phyloP scores from a whole-genome alignment of 2,329 filamentous ascomycete species.

The Pseudogymnoascus sp. region DNA sequence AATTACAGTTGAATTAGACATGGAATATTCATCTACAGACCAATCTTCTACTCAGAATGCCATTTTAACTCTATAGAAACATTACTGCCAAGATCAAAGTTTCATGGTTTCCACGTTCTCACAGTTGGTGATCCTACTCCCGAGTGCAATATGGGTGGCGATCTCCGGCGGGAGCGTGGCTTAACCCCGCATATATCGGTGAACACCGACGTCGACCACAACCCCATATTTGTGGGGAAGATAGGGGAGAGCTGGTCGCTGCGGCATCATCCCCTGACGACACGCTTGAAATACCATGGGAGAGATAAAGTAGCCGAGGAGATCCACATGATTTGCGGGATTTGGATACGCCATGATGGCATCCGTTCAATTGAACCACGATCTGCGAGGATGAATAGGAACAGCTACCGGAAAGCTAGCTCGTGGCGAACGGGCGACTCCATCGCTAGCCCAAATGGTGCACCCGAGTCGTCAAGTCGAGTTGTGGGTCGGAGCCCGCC shows the following conservation, averaged over 20 bases:
- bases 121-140: not conserved
- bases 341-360: not conserved
- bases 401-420: not conserved
- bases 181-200: not conserved
- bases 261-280: not conserved
- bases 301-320: not conserved
- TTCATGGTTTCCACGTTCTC: not conserved
- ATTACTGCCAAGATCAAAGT: not conserved
- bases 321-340: not conserved
- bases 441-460: not conserved
- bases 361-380: not conserved
- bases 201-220: not conserved
- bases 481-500: not conserved
- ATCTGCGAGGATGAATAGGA: not conserved
- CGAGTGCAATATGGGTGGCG: not conserved
- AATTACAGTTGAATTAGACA: not conserved
- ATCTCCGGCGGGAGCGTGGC: not conserved
- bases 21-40: not conserved
- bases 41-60: not conserved
- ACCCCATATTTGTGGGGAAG: not conserved
- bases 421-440: no score
- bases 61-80: not conserved
- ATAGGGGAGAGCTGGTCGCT: not conserved
- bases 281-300: not conserved
- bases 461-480: not conserved